A percentile compares a stretch with the other conserved stretches of the same genome.
These are phyloP conservation scores for Fusarium austroafricanum DNA, from an alignment of 2,329 filamentous ascomycete species.

Conservation along the genomic window DNA sequence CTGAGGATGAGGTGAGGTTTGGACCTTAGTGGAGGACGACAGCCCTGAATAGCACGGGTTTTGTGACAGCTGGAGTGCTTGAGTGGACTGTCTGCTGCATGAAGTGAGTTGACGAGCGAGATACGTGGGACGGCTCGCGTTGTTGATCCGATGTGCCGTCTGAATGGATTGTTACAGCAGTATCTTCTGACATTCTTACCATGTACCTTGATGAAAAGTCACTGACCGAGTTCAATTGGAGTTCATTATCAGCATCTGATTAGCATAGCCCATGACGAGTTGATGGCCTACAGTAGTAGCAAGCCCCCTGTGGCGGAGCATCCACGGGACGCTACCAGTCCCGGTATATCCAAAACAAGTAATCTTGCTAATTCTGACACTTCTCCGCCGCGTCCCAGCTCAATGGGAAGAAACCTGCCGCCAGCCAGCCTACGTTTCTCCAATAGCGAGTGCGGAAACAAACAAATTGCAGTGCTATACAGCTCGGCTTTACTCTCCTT, in stretches of 20 bases:
- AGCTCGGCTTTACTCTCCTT: not conserved
- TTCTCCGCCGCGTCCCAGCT: conserved; percentile 17
- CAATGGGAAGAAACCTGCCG: conserved; percentile 5
- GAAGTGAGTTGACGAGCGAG: not conserved
- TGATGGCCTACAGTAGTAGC: conserved; percentile 1
- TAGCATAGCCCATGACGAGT: conserved; percentile 17
- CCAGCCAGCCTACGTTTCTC: not conserved
- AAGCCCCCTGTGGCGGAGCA: conserved; percentile 30
- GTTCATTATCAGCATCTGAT: conserved; percentile 16
- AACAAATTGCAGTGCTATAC: conserved; percentile 23
- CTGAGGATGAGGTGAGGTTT: conserved; percentile 37
- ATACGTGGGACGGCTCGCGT: not conserved
- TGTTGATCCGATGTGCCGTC: conserved; percentile 7
- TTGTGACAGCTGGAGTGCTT: conserved; percentile 7
- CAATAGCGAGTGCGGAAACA: not conserved
- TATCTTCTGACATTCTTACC: conserved; percentile 7
- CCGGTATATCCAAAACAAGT: conserved; percentile 25
- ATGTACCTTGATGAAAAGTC: conserved; percentile 6
- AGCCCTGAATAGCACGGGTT: conserved; percentile 14
- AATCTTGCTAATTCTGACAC: conserved; percentile 23
- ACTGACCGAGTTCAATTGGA: conserved; percentile 24
- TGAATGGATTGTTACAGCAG: conserved; percentile 26
- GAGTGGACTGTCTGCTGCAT: not conserved
- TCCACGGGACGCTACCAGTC: conserved; percentile 10
- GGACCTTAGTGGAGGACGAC: conserved; percentile 25